Evolutionary conservation across 441 rosid genomes (phyloP), one percentile per base, ranked within the genome.

Genomic region (Breynia disticha): DNA sequence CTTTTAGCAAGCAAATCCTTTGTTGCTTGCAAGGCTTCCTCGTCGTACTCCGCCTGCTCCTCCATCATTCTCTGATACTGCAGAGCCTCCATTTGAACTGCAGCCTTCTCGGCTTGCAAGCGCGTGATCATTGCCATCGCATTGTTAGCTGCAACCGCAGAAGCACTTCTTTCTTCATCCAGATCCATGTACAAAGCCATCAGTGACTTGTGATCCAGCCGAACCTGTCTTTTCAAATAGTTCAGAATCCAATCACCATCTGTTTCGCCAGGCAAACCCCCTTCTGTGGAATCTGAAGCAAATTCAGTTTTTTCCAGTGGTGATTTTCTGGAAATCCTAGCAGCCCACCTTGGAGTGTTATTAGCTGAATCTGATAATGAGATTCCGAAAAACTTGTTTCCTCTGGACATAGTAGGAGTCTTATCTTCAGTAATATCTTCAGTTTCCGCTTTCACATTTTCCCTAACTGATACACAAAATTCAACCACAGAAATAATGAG

Each of bases 51-150:
- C 11, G 93, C 95, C 73, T 93, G 90, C 69, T 93, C 95, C 63
- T 93, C 97, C 97, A 93, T 86, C 99, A 93, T 81, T 66, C 99
- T 84, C 69, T 84, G 96, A 60, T 93, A 93, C 73, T 94, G 99
- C 53, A 90, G 76, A 5, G 99, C 99, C 57, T 90, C 99, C 99
- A 90, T 94, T 58, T 85, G 97, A 59, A 89, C 90, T 5, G 95
- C 96, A 4, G 99, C 95, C 72, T 87, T 93, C 72, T 93, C 99
- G 3, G 90, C 90, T 63, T 89, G 96, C 67, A 89, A 68, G 71
- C 90, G 55, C 0, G 95, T 93, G 70, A 89, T 93, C 99, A 93
- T 89, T 38, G 97, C 95, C 95, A 89, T 89, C 2, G 97, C 97
- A 16, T 93, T 84, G 67, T 89, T 86, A 12, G 97, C 99, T 35